Conservation (phyloP, 768 basidiomycete genomes). For the Trichaptum fuscoviolaceum region DNA sequence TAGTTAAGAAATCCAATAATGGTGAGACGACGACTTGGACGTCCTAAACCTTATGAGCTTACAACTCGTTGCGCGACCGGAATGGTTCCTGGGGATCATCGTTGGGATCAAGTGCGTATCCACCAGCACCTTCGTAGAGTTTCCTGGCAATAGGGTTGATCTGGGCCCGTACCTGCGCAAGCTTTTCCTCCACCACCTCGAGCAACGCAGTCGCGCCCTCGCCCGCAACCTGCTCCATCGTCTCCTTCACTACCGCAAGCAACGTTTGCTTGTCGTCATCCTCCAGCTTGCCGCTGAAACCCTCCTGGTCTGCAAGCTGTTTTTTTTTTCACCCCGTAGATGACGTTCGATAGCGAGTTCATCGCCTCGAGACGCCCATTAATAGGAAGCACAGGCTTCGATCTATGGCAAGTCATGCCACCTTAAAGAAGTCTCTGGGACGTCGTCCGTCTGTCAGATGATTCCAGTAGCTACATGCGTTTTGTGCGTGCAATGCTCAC, state of each 20-base stretch:
- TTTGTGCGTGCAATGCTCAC: too few relatives aligned
- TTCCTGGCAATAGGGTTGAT: conserved; percentile 86
- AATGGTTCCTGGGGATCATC: conserved; percentile 39
- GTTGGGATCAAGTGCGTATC: conserved; percentile 22
- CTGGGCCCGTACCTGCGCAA: conserved; percentile 65
- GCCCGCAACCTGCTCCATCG: conserved; percentile 88
- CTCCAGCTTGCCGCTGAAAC: conserved; percentile 82
- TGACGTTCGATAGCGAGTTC: conserved; percentile 73
- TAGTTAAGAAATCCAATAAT: background rate
- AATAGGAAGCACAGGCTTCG: too few relatives aligned
- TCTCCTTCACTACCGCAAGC: conserved; percentile 77
- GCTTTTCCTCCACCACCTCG: conserved; percentile 91
- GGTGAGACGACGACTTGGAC: background rate
- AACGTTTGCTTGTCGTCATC: conserved; percentile 84
- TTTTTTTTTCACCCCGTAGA: conserved; percentile 86
- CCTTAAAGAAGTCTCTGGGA: too few relatives aligned
- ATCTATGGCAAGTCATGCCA: too few relatives aligned
- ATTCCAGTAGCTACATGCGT: too few relatives aligned
- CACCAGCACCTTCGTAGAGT: conserved; percentile 48
- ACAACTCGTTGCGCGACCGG: conserved; percentile 53
- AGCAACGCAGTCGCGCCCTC: conserved; percentile 68
- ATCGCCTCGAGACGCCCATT: conserved; percentile 83
- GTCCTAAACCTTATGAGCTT: conserved; percentile 8
- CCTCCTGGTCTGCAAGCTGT: conserved; percentile 81
- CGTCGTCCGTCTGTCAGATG: too few relatives aligned